Evolutionary conservation across 345 rosid species (phyloP).

Genomic region (Draba incana): DNA sequence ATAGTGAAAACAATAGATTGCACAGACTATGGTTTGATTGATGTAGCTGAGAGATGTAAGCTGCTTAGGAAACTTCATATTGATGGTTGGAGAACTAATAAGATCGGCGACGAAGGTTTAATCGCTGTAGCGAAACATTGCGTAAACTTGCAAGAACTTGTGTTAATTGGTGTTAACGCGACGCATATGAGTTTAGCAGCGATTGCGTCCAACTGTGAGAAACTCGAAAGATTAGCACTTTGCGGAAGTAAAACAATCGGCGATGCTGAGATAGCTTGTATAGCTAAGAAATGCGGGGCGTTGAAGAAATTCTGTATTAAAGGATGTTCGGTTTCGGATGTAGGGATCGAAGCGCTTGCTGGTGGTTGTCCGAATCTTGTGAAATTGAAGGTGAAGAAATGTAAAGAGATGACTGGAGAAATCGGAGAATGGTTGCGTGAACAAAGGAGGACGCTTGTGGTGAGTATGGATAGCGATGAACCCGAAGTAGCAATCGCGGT

Average conservation of each 20-base stretch:
- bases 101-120: conserved; percentile 86
- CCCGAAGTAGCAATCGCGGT: conserved; percentile 23
- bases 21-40: conserved; percentile 64
- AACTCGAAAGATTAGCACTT: conserved; percentile 74
- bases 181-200: conserved; percentile 60
- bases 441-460: conserved; percentile 58
- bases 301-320: conserved; percentile 89
- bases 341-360: conserved; percentile 71
- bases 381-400: conserved; percentile 86
- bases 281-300: conserved; percentile 71
- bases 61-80: conserved; percentile 78
- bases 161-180: conserved; percentile 81
- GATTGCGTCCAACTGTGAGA: conserved; percentile 67
- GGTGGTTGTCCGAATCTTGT: conserved; percentile 82
- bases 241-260: conserved; percentile 80
- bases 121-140: conserved; percentile 70
- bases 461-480: conserved; percentile 64
- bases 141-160: conserved; percentile 73
- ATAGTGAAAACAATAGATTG: conserved; percentile 80
- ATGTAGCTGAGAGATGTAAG: conserved; percentile 71
- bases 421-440: conserved; percentile 63
- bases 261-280: conserved; percentile 74
- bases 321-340: conserved; percentile 74
- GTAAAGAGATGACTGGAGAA: conserved; percentile 68
- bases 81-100: conserved; percentile 86